Evolutionary conservation across 768 basidiomycete species (phyloP), one percentile per base, ranked within the genome.

Genomic region (Cantharellus anzutake): DNA sequence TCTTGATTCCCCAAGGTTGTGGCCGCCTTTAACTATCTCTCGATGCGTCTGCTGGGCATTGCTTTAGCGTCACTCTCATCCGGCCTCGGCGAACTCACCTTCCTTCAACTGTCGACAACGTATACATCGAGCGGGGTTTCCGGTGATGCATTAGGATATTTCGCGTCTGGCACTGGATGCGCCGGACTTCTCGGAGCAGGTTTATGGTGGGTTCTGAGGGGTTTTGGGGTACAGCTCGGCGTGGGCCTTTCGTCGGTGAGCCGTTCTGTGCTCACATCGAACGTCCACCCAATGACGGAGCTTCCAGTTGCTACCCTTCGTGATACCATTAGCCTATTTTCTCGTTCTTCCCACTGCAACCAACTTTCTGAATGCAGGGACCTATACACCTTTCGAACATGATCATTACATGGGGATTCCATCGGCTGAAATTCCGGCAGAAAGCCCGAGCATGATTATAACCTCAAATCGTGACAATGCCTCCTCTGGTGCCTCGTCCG

Each of bases 1-100:
- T 51, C 11, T 7, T 39, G 41, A 51, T 1, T 20, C 16, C 16
- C 53, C 40, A 4, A 16, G 42, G 11, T 29, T 29, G 83, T 96
- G 34, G 86, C 92, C 1, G 67, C 78, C 4, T 87, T 84, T 59
- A 76, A 84, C 35, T 73, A 70, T 38, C 70, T 96, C 7, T 68
- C 66, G 51, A 80, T 83, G 67, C 77, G 92, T 37, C 73, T 98
- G 1, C 66, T 92, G 4, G 90, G 90, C 20, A 92, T 94, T 64
- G 72, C 76, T 42, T 66, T 91, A 3, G 89, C 92, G 0, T 89
- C 86, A 0, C 88, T 94, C 66, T 87, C 91, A 0, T 87, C 86
- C 39, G 93, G 94, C 4, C 73, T 99, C 4, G 96, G 96, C 20
- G 96, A 99, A 70, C 70, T 98, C 59, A 96, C 93, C 0, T 97